Percentiles rank a stretch among this genome's conserved stretches.
Conservation (phyloP, 805 yeast species). For the Pichia manshurica region DNA sequence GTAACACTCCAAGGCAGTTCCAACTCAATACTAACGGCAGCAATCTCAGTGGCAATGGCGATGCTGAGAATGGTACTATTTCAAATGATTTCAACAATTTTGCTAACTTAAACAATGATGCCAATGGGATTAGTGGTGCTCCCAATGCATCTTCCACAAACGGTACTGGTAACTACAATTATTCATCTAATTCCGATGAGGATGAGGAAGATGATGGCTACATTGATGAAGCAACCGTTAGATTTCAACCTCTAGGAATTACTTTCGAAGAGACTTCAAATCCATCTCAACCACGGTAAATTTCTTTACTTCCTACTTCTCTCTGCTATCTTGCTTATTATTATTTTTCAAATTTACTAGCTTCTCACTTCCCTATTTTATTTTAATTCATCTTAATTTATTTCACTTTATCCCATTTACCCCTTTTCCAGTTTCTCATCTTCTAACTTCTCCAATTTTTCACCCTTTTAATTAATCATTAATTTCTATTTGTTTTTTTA, state of each 20-base stretch:
- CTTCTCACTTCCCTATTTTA: neutral
- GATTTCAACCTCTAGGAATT: slow-evolving; percentile 18
- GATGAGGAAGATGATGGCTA: slow-evolving; percentile 13
- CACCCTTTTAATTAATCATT: neutral
- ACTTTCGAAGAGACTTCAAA: slow-evolving; percentile 2
- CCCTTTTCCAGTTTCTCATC: too few species aligned
- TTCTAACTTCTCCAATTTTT: neutral
- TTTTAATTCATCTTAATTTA: neutral
- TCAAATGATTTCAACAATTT: neutral
- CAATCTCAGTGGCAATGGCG: slow-evolving; percentile 4
- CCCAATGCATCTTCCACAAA: neutral
- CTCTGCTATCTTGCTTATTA: neutral
- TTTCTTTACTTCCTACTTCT: neutral
- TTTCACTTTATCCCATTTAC: neutral
- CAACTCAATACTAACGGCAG: slow-evolving; percentile 12
- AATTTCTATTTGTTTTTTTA: neutral
- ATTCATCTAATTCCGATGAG: slow-evolving; percentile 14
- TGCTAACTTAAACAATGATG: neutral
- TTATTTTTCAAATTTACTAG: neutral
- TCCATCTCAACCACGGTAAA: neutral
- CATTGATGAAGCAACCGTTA: slow-evolving; percentile 15
- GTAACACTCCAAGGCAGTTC: slow-evolving; percentile 82
- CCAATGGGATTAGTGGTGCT: neutral
- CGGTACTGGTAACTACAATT: neutral
- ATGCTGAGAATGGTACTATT: neutral